Evolutionary conservation across 2,329 filamentous ascomycete species (phyloP).

Genomic region (Mycosphaerella arachidis): DNA sequence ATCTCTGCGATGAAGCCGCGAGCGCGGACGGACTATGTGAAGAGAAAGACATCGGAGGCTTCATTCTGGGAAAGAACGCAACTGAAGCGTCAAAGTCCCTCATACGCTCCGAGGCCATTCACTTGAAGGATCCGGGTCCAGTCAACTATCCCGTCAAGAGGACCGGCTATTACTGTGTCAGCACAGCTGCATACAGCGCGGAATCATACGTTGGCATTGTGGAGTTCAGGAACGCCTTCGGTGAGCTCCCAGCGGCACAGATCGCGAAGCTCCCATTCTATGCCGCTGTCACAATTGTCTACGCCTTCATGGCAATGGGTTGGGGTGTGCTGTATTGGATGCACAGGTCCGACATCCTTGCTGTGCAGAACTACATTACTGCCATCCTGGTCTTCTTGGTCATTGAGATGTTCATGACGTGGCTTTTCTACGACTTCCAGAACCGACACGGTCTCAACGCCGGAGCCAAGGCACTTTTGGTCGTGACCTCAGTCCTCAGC

Average conservation of each 20-base stretch:
- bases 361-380: constrained; percentile 98
- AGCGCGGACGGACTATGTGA: constrained; percentile 70
- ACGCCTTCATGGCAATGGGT: constrained; percentile 78
- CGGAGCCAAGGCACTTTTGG: constrained; percentile 78
- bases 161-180: constrained; percentile 94
- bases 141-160: constrained; percentile 81
- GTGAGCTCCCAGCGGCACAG: constrained; percentile 89
- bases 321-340: constrained; percentile 97
- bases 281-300: constrained; percentile 86
- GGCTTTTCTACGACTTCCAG: constrained; percentile 97
- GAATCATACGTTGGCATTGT: constrained; percentile 73
- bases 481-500: constrained; percentile 88
- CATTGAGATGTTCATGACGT: constrained; percentile 95
- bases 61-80: constrained; percentile 74
- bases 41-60: constrained; percentile 72
- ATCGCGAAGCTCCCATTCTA: constrained; percentile 98
- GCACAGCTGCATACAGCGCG: constrained; percentile 65
- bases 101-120: constrained; percentile 74
- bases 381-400: constrained; percentile 93
- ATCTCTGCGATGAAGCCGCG: constrained; percentile 71
- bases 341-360: constrained; percentile 86
- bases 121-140: constrained; percentile 68
- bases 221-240: constrained; percentile 93
- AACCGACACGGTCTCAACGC: constrained; percentile 83
- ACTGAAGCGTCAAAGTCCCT: constrained; percentile 64